Base-by-base conservation (phyloP, 805 yeast species). In the Cyberlindnera mycetangii region DNA sequence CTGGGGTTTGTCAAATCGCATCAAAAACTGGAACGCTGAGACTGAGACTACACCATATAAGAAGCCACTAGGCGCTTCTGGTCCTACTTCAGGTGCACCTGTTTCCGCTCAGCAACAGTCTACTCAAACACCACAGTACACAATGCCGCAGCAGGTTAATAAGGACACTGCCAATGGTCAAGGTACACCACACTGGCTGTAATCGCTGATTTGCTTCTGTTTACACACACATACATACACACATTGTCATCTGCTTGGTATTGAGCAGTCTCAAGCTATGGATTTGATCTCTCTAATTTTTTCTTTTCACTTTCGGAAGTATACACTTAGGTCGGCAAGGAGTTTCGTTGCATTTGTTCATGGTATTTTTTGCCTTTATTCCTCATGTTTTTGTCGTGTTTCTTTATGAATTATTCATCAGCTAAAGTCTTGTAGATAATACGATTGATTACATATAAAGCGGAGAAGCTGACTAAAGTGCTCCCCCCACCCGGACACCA, bases 71-170 rank as follows among this genome's bases (percentile, higher is more conserved):
- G 25, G 17, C 20, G 41, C 8, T 15, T 17, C 24, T 22, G 33
- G 15, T 24, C 32, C n/a, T 18, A 17, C 20, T 15, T 20, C 28
- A 39, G 6, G 21, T 32, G 27, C 42, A 12, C 27, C 27, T 20
- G 27, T 14, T 7, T 27, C 25, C 14, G 3, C 8, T 4, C 37
- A 34, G 27, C 42, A 39, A 46, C 51, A 46, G 20, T 58, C 49
- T 16, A 39, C 38, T 14, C 55, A 48, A 32, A 61, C 43, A 37
- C 52, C 41, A 32, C 60, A 51, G 21, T 39, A 34, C 16, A n/a
- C 17, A 30, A 54, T 44, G 31, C 61, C 44, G 39, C 53, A 45
- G 31, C 61, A 51, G 30, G 16, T 25, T 11, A 20, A 24, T 17
- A 33, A 17, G 12, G 37, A 19, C 17, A 16, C 16, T 30, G 17